Evolutionary conservation across 257 asterid genomes (phyloP).

Genomic region (Eucommia ulmoides): DNA sequence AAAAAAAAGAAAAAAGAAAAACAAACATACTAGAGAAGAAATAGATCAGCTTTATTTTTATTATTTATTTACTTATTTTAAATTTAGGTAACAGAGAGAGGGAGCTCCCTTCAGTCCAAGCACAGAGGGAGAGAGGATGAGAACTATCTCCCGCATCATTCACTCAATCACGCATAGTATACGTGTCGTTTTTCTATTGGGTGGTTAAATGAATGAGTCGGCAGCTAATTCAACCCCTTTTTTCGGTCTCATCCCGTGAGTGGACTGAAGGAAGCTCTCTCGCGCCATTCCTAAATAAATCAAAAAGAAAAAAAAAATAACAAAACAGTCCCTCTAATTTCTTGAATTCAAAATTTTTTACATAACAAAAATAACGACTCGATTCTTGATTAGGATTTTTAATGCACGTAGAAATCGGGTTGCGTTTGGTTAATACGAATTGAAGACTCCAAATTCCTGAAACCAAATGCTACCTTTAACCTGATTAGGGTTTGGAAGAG

Average conservation of each 20-base stretch:
- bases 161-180: constrained; percentile 83
- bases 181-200: constrained; percentile 40
- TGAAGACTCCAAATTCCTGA: too few relatives aligned
- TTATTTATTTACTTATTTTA: too few relatives aligned
- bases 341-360: too few relatives aligned
- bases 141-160: constrained; percentile 99
- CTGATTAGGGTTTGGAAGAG: too few relatives aligned
- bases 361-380: too few relatives aligned
- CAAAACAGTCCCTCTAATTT: too few relatives aligned
- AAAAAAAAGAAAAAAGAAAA: too few relatives aligned
- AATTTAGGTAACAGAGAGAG: constrained; percentile 26
- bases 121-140: constrained; percentile 63
- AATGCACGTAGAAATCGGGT: not conserved
- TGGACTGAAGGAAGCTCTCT: constrained; percentile 98
- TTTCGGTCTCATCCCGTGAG: constrained; percentile 75
- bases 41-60: too few relatives aligned
- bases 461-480: too few relatives aligned
- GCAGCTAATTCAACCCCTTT: constrained; percentile 75
- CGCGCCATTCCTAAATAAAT: constrained; percentile 19
- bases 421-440: not conserved
- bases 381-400: too few relatives aligned
- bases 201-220: constrained; percentile 82
- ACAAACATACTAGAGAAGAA: too few relatives aligned
- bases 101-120: constrained; percentile 99
- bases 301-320: too few relatives aligned